Conservation (phyloP, 2,329 filamentous ascomycete species). For the Trichoderma semiorbis region DNA sequence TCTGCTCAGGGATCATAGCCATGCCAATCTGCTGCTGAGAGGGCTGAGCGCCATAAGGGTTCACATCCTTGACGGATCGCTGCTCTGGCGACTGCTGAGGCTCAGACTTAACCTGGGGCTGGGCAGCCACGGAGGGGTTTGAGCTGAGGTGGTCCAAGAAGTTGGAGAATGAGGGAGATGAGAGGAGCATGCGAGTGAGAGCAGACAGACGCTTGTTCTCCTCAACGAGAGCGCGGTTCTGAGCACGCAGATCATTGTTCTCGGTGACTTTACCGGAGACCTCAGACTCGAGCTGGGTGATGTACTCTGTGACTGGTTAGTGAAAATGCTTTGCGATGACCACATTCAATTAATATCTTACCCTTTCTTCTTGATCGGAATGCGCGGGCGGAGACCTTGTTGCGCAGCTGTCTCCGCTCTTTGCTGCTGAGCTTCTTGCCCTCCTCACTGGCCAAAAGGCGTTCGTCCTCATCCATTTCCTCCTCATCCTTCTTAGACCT, state of each 20-base stretch:
- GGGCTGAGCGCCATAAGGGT: constrained; percentile 54
- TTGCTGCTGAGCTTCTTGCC: constrained; percentile 99
- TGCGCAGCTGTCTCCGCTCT: constrained; percentile 92
- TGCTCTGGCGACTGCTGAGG: constrained; percentile 42
- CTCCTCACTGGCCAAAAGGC: constrained; percentile 89
- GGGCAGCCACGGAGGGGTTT: constrained; percentile 49
- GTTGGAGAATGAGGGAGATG: constrained; percentile 76
- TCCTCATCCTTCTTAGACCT: constrained; percentile 89
- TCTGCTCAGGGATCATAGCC: constrained; percentile 78
- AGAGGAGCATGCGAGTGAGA: constrained; percentile 75
- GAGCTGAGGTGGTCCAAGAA: constrained; percentile 69
- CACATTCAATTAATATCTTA: constrained; percentile 44
- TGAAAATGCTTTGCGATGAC: neutral
- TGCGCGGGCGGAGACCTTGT: constrained; percentile 96
- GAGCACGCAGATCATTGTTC: constrained; percentile 71
- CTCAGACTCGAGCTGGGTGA: constrained; percentile 87
- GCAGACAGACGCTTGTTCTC: constrained; percentile 81
- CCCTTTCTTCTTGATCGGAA: constrained; percentile 98
- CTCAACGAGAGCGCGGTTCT: constrained; percentile 78
- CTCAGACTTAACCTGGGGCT: constrained; percentile 37
- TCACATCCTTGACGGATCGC: constrained; percentile 61
- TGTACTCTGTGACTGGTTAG: constrained; percentile 69
- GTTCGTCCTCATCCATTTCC: constrained; percentile 98
- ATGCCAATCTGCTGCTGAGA: constrained; percentile 70
- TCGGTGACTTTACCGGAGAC: constrained; percentile 81